Base-by-base conservation (phyloP, 805 yeast genomes). In the Metschnikowia lachancei region DNA sequence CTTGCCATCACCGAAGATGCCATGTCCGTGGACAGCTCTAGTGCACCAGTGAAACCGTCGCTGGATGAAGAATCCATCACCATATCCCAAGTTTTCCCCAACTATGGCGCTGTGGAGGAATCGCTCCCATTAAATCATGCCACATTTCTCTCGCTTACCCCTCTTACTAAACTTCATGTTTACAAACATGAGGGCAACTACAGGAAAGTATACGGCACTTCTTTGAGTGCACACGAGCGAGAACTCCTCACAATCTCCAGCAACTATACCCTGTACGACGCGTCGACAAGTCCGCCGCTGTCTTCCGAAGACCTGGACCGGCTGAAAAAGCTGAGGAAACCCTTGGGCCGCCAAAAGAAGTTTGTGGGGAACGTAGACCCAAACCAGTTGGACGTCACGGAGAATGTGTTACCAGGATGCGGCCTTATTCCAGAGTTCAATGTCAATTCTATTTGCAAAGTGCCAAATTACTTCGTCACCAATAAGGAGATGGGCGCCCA, bases 361-460 rank as follows among this genome's bases (percentile, higher is more conserved):
- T 57, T 58, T 44, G 60, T 63, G 36, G 60, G 61, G 8, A 61
- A 57, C 42, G 56, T 67, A 9, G 76, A 72, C 53, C 74, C 74
- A 7, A 72, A 72, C 52, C 53, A 60, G 20, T 46, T 68, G n/a
- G 76, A 72, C 43, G 63, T 71, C 43, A 51, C 65, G 4, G 76
- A 72, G 43, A 64, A 65, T 11, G 60, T 69, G 2, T 56, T 72
- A 4, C 76, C 76, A 3, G 77, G 77, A 2, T 73, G 70, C 53
- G 77, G 77, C 1, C 67, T 55, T 36, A 66, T 72, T 35, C 76
- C 65, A 32, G 76, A 71, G 49, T 72, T 72, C 50, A 69, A 63
- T 44, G 64, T 72, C 14, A 63, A 61, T 41, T 68, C 67, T 46
- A 46, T 70, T 13, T 72, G 77, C 55, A 69, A 66, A 46, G 73